Evolutionary conservation across 2,329 filamentous ascomycete species (phyloP), one percentile per base, ranked within the genome.

Genomic region (Fusarium pininemorale): DNA sequence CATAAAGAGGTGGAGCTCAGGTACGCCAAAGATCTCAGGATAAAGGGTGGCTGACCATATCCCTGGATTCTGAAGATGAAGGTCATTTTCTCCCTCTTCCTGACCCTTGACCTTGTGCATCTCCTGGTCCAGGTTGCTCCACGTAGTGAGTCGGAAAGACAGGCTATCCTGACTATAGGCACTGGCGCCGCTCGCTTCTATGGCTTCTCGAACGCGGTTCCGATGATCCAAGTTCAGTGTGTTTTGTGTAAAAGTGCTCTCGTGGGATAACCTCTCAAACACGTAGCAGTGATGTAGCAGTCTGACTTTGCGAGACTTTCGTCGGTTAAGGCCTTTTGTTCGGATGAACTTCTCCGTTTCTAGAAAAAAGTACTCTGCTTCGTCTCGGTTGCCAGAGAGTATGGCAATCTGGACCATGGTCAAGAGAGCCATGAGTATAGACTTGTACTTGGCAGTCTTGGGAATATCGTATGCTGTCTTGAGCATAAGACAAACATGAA

Each of bases 341-440:
- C 73, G 65, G 6, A 75, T 70, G 3, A 75, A 73, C 39, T 70
- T 72, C 20, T 75, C 73, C 1, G 73, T 73, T 20, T 75, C 73
- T 1, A 75, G 8, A n/a, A 75, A 67, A 15, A 73, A 73, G 38
- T 70, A 75, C 11, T 75, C 73, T 0, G 69, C 69, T 22, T 73
- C 57, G 10, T 68, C 62, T 12, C 56, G 56, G 18, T 75, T 64
- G 0, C 72, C 72, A 6, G 65, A 51, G 0, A 75, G 58, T 3
- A 73, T 26, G 0, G 65, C 72, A 3, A 75, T 58, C 20, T 75
- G 73, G 0, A 75, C 61, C 69, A 75, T 75, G 0, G 73, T 75
- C 12, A 75, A 57, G 3, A 75, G 72, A 9, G 73, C 72, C 55
- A 75, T 75, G 1, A 75, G 58, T 2, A 75, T 64, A 3, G 65